Conservation (phyloP, 345 rosid species). For the Dimocarpus longan region DNA sequence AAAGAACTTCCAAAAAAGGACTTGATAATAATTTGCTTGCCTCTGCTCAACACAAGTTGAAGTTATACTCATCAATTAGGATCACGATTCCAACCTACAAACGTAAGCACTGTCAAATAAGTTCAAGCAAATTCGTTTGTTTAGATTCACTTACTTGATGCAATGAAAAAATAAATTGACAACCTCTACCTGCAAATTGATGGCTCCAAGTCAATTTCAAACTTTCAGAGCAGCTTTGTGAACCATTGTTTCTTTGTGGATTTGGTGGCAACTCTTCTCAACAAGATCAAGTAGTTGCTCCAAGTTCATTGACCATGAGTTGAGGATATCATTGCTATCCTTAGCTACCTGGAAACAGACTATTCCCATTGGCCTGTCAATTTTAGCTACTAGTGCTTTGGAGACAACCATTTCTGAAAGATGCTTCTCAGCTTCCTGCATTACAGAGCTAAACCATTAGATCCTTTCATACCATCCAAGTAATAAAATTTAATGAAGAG, state of each 20-base stretch:
- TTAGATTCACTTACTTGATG: neutral
- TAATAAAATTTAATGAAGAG: neutral
- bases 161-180: neutral
- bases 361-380: constrained; percentile 82
- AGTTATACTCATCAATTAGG: neutral
- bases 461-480: neutral
- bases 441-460: constrained; percentile 3
- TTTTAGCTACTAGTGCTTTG: constrained; percentile 87
- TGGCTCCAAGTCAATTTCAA: constrained; percentile 35
- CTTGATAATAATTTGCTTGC: constrained; percentile 8
- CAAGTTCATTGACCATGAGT: constrained; percentile 87
- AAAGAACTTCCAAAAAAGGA: constrained; percentile 10
- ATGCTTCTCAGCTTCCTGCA: constrained; percentile 93
- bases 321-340: constrained; percentile 93
- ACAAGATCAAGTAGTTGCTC: constrained; percentile 98
- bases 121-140: neutral
- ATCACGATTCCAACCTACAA: constrained; percentile 17
- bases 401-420: constrained; percentile 99
- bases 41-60: constrained; percentile 1
- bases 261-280: constrained; percentile 93
- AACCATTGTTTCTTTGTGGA: constrained; percentile 96
- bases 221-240: constrained; percentile 76
- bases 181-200: constrained; percentile 21
- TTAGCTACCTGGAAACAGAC: constrained; percentile 74
- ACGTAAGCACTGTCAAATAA: neutral